Conservation (phyloP, 129 eudicot species). For the Flaveria brownii region DNA sequence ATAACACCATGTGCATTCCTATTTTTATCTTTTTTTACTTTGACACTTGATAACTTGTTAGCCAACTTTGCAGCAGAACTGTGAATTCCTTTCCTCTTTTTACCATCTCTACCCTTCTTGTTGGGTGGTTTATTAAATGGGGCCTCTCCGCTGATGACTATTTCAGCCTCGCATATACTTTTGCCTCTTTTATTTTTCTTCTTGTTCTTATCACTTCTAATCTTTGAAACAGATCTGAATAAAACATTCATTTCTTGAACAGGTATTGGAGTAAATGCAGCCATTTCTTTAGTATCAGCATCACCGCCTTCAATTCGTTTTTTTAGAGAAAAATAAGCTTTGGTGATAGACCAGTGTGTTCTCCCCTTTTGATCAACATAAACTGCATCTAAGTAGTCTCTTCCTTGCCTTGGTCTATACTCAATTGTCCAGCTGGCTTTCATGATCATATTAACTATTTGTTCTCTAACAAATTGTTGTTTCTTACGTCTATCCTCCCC, state of each 20-base stretch:
- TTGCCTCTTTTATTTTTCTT: constrained; percentile 27
- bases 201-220: constrained; percentile 36
- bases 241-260: constrained; percentile 57
- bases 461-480: constrained; percentile 56
- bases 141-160: constrained; percentile 18
- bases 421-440: constrained; percentile 80
- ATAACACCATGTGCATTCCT: constrained; percentile 1
- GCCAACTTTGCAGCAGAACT: constrained; percentile 8
- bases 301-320: constrained; percentile 46
- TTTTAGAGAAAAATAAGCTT: constrained; percentile 60
- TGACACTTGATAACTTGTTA: constrained; percentile 10
- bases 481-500: constrained; percentile 39
- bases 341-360: constrained; percentile 79
- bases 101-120: constrained; percentile 27
- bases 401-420: constrained; percentile 55
- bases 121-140: constrained; percentile 28
- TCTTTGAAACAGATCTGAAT: constrained; percentile 44
- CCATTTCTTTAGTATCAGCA: constrained; percentile 38
- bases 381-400: constrained; percentile 66
- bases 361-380: constrained; percentile 62
- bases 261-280: constrained; percentile 71
- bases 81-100: constrained; percentile 26
- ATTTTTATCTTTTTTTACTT: constrained; percentile 26
- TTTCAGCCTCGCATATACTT: constrained; percentile 20
- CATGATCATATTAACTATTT: constrained; percentile 52